Percentiles rank a stretch among this genome's conserved stretches.
Evolutionary conservation across 192 early-diverging fungal genomes (phyloP).

Genomic region (Backusella luteola): DNA sequence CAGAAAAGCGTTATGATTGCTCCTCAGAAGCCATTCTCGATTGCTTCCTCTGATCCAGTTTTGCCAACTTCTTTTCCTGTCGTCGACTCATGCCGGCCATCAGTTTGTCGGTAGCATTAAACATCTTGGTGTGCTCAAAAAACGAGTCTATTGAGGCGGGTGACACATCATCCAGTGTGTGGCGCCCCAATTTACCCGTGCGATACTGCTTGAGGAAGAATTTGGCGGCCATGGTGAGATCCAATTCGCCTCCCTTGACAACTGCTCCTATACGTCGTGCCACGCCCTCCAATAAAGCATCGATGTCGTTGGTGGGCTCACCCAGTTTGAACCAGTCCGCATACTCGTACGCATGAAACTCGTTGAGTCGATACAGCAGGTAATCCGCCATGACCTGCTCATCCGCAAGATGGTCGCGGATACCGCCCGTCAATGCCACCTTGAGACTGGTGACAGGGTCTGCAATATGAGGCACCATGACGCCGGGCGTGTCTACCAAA

Average conservation of each 20-base stretch:
- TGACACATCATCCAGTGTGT: slow-evolving; percentile 82
- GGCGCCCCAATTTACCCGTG: slow-evolving; percentile 74
- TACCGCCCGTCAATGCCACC: slow-evolving; percentile 86
- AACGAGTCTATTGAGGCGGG: slow-evolving; percentile 46
- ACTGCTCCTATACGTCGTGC: slow-evolving; percentile 66
- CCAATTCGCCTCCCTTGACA: slow-evolving; percentile 62
- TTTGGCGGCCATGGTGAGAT: slow-evolving; percentile 64
- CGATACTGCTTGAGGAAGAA: slow-evolving; percentile 80
- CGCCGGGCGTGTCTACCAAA: slow-evolving; percentile 90
- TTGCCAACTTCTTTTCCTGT: slow-evolving; percentile 47
- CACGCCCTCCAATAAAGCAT: slow-evolving; percentile 61
- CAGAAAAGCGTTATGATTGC: neutral
- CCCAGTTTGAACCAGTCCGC: slow-evolving; percentile 14
- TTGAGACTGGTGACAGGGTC: slow-evolving; percentile 83
- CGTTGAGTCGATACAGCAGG: slow-evolving; percentile 84
- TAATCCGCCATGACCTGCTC: slow-evolving; percentile 87
- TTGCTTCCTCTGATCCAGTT: slow-evolving; percentile 43
- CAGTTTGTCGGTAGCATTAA: neutral
- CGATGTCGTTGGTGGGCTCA: slow-evolving; percentile 70
- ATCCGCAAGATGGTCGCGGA: slow-evolving; percentile 82
- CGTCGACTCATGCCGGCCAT: slow-evolving; percentile 34
- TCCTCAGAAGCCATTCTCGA: neutral
- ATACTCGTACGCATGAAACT: slow-evolving; percentile 49
- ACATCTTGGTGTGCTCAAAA: slow-evolving; percentile 36
- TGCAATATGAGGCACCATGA: slow-evolving; percentile 85